Evolutionary conservation across 768 basidiomycete species (phyloP).

Genomic region (Trametes coccinea): DNA sequence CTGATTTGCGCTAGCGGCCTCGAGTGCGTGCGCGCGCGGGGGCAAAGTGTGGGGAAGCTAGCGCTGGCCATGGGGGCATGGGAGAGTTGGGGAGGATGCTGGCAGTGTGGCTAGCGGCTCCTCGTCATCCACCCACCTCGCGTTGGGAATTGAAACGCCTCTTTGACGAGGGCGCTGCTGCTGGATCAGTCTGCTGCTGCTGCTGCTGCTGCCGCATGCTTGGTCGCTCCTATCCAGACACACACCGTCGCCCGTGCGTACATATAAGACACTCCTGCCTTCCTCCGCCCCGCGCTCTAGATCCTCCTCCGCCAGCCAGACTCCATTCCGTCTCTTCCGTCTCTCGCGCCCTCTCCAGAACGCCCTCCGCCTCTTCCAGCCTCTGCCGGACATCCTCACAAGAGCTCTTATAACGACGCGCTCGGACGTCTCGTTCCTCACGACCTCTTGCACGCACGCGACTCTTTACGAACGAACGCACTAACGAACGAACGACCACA

Average conservation of each 20-base stretch:
- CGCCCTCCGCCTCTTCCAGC: slow-evolving; percentile 10
- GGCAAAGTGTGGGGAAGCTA: slow-evolving; percentile 1
- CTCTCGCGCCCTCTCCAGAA: background rate
- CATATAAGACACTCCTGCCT: slow-evolving; percentile 1
- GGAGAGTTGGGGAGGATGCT: slow-evolving; percentile 18
- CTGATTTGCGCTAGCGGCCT: background rate
- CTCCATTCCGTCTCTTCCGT: background rate
- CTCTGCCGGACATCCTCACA: background rate
- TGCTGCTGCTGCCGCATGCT: too few species aligned
- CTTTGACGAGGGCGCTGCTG: too few species aligned
- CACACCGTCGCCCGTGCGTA: background rate
- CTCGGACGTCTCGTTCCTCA: too few species aligned
- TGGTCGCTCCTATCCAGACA: background rate
- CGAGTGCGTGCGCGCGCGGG: too few species aligned
- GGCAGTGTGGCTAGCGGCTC: too few species aligned
- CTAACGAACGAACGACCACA: background rate
- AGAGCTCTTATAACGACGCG: slow-evolving; percentile 2
- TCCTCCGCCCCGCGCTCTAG: background rate
- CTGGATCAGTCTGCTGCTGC: too few species aligned
- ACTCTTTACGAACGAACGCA: background rate
- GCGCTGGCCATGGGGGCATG: background rate
- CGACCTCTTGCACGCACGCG: slow-evolving; percentile 1
- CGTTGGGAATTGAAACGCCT: too few species aligned
- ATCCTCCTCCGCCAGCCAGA: background rate
- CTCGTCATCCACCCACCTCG: too few species aligned